Evolutionary conservation across 1,284 basidiomycete species (phyloP).

Genomic region (Volvariella surrecta): DNA sequence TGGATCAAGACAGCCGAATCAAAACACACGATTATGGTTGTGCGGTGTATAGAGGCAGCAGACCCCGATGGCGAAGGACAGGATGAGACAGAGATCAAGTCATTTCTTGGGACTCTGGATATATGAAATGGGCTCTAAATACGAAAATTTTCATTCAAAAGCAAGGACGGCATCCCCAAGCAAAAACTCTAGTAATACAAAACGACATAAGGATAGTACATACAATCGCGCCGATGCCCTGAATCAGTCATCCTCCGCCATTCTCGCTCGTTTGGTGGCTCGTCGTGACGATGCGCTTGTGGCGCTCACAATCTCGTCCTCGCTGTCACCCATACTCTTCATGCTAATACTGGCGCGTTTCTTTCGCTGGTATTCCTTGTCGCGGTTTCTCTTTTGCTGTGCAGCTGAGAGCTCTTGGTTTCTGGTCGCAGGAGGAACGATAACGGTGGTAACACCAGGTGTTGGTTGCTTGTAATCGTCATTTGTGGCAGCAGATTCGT

Average conservation of each 20-base stretch:
- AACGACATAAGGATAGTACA: not conserved
- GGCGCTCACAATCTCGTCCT: conserved; percentile 52
- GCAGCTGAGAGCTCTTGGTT: conserved; percentile 57
- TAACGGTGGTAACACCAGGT: conserved; percentile 62
- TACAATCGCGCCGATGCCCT: not conserved
- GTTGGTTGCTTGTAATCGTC: conserved; percentile 57
- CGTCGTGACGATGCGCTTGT: conserved; percentile 38
- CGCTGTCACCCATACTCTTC: conserved; percentile 53
- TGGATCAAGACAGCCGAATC: conserved; percentile 69
- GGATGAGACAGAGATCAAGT: conserved; percentile 42
- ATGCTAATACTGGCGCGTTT: conserved; percentile 55
- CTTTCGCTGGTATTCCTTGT: conserved; percentile 68
- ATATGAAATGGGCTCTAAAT: conserved; percentile 23
- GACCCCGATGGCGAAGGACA: conserved; percentile 59
- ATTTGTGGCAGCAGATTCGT: conserved; percentile 41
- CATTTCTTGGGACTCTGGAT: conserved; percentile 48
- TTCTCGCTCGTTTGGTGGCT: conserved; percentile 52
- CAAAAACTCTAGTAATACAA: too few relatives aligned
- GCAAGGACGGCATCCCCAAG: not conserved
- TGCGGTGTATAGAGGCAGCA: conserved; percentile 63
- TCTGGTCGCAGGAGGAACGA: conserved; percentile 63
- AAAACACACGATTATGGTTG: conserved; percentile 57
- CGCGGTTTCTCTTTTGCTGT: conserved; percentile 62
- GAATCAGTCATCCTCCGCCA: conserved; percentile 45
- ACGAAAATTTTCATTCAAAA: not conserved